A percentile compares a stretch with the other conserved stretches of the same genome.
Evolutionary conservation across 2,329 filamentous ascomycete genomes (phyloP).

Genomic region (Dendryphion nanum): DNA sequence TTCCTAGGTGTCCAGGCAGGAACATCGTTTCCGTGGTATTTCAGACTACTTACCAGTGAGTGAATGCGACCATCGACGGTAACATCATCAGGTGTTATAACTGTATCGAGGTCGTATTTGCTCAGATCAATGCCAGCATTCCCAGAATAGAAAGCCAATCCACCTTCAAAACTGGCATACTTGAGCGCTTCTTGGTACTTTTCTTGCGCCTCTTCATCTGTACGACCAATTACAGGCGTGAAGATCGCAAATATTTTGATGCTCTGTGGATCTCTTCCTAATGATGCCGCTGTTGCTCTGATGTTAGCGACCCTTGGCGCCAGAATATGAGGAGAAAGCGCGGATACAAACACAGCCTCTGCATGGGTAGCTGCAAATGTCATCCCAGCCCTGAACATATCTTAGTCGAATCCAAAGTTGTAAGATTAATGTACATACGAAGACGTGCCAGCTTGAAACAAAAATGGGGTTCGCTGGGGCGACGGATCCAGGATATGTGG

Average conservation of each 20-base stretch:
- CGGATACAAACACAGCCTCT: slow-evolving; percentile 66
- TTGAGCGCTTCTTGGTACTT: slow-evolving; percentile 61
- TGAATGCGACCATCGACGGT: slow-evolving; percentile 6
- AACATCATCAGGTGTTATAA: slow-evolving; percentile 38
- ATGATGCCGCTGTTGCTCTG: slow-evolving; percentile 18
- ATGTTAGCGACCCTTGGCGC: slow-evolving; percentile 59
- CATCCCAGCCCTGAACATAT: slow-evolving; percentile 52
- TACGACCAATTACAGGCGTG: slow-evolving; percentile 61
- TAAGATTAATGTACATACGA: background rate
- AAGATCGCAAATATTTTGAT: slow-evolving; percentile 56
- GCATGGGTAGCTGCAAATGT: slow-evolving; percentile 6
- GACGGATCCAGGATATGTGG: slow-evolving; percentile 66
- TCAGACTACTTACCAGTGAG: slow-evolving; percentile 5
- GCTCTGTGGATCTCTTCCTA: slow-evolving; percentile 50
- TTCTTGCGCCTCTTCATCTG: slow-evolving; percentile 61
- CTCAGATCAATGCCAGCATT: slow-evolving; percentile 66
- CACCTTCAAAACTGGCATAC: slow-evolving; percentile 62
- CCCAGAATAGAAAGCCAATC: slow-evolving; percentile 66
- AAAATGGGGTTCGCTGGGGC: slow-evolving; percentile 50
- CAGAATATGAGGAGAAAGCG: slow-evolving; percentile 60
- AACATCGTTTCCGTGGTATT: slow-evolving; percentile 7
- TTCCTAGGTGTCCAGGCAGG: slow-evolving; percentile 10
- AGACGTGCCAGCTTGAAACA: background rate
- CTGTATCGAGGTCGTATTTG: slow-evolving; percentile 58
- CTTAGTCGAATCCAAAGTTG: background rate